phyloP scores from a whole-genome alignment of 2,329 filamentous ascomycete genomes.

The Hypoxylon sp. region DNA sequence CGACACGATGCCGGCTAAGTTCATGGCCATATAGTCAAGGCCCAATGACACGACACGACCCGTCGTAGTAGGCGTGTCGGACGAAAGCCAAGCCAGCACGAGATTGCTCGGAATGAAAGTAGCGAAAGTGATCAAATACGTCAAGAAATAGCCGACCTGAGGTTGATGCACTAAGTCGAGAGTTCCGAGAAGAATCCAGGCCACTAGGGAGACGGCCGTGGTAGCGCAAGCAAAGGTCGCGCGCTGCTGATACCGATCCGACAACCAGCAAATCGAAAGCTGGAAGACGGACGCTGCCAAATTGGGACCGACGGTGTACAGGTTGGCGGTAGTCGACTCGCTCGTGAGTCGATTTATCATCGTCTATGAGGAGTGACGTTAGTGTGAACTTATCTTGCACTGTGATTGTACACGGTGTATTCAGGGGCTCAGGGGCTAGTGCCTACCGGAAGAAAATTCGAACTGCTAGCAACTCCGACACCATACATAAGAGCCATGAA shows the following conservation, averaged over 20 bases:
- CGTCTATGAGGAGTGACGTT: slow-evolving; percentile 35
- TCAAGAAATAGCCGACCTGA: slow-evolving; percentile 43
- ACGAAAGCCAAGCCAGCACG: slow-evolving; percentile 39
- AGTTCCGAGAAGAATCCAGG: slow-evolving; percentile 41
- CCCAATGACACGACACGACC: slow-evolving; percentile 40
- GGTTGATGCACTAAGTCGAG: slow-evolving; percentile 34
- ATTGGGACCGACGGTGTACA: slow-evolving; percentile 43
- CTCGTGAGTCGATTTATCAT: slow-evolving; percentile 53
- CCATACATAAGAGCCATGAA: slow-evolving; percentile 46
- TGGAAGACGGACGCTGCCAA: slow-evolving; percentile 38
- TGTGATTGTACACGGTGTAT: not conserved
- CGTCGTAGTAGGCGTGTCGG: slow-evolving; percentile 38
- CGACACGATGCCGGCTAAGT: slow-evolving; percentile 36
- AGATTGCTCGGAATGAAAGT: slow-evolving; percentile 41
- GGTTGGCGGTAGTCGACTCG: slow-evolving; percentile 45
- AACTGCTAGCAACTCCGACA: slow-evolving; percentile 44
- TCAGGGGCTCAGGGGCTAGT: not conserved
- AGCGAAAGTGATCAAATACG: slow-evolving; percentile 37
- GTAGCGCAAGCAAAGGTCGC: slow-evolving; percentile 33
- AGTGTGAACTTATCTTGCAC: not conserved
- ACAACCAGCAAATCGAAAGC: slow-evolving; percentile 36
- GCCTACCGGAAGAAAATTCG: slow-evolving; percentile 44
- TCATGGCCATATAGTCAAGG: slow-evolving; percentile 39
- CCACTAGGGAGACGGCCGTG: slow-evolving; percentile 36
- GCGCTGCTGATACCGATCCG: slow-evolving; percentile 40